A percentile compares a stretch with the other conserved stretches of the same genome.
phyloP scores from a whole-genome alignment of 345 rosid genomes.

The Bruguiera sexangula region DNA sequence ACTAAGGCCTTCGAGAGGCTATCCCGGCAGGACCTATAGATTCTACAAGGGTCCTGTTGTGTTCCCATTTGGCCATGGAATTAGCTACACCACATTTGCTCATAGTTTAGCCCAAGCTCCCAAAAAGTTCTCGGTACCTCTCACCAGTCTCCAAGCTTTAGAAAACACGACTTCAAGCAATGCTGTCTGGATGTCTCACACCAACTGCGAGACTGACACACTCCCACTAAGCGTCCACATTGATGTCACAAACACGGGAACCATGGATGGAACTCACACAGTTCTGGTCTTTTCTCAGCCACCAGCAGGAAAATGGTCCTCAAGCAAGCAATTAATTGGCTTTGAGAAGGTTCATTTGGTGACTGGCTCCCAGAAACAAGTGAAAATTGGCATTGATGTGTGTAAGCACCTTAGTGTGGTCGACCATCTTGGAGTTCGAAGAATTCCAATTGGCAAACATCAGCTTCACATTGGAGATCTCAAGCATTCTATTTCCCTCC shows the following conservation, averaged over 20 bases:
- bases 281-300: constrained; percentile 63
- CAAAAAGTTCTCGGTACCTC: constrained; percentile 33
- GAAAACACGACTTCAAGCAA: constrained; percentile 39
- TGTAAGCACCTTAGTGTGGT: constrained; percentile 80
- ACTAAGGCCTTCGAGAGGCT: constrained; percentile 20
- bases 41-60: constrained; percentile 93
- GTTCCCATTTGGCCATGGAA: constrained; percentile 74
- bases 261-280: constrained; percentile 68
- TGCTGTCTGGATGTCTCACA: constrained; percentile 46
- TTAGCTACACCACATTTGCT: constrained; percentile 57
- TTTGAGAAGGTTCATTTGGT: constrained; percentile 63
- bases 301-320: constrained; percentile 47
- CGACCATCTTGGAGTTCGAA: constrained; percentile 69
- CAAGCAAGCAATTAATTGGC: constrained; percentile 56
- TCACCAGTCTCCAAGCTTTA: constrained; percentile 31
- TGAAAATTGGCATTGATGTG: constrained; percentile 50
- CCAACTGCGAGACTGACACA: constrained; percentile 42
- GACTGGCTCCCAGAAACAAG: constrained; percentile 48
- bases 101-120: constrained; percentile 49
- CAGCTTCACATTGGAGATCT: constrained; percentile 66
- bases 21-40: constrained; percentile 39
- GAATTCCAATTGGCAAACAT: constrained; percentile 87
- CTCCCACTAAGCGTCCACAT: constrained; percentile 45
- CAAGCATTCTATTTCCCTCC: constrained; percentile 72
- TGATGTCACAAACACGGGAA: constrained; percentile 66